Evolutionary conservation across 768 basidiomycete genomes (phyloP).

Genomic region (Suillus plorans): DNA sequence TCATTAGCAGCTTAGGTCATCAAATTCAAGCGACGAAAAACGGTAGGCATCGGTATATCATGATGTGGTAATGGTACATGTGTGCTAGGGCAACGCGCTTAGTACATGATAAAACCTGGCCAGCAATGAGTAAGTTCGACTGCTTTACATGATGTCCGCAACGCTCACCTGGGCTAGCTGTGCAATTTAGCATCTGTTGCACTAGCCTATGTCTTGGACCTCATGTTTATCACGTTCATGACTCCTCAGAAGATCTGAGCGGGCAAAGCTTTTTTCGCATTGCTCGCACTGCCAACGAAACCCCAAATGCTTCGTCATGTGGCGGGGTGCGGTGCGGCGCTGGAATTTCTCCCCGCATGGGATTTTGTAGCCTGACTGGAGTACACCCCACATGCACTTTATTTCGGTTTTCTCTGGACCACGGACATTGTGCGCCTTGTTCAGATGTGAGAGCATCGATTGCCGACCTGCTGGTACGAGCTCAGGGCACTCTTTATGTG

Average conservation of each 20-base stretch:
- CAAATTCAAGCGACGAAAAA: not conserved
- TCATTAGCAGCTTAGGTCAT: not conserved
- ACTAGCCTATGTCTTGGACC: not conserved
- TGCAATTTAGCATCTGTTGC: not conserved
- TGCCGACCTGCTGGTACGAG: not conserved
- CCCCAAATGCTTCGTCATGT: constrained; percentile 19
- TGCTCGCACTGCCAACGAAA: constrained; percentile 14
- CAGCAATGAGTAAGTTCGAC: not conserved
- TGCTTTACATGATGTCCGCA: not conserved
- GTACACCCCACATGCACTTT: constrained; percentile 12
- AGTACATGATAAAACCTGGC: not conserved
- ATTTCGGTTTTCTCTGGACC: not conserved
- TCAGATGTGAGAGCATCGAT: constrained; percentile 20
- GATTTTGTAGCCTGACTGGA: constrained; percentile 2
- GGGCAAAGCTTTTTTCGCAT: constrained; percentile 24
- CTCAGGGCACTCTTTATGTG: constrained; percentile 3
- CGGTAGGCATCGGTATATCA: not conserved
- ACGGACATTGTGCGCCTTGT: constrained; percentile 10
- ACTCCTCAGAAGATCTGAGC: constrained; percentile 15
- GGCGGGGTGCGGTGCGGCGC: constrained; percentile 19
- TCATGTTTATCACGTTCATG: constrained; percentile 17
- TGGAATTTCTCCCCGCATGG: constrained; percentile 7
- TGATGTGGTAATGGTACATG: too few relatives aligned
- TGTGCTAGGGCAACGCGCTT: not conserved
- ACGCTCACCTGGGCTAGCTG: not conserved